Evolutionary conservation across 768 basidiomycete genomes (phyloP), one percentile per base, ranked within the genome.

Genomic region (Mycena polygramma): DNA sequence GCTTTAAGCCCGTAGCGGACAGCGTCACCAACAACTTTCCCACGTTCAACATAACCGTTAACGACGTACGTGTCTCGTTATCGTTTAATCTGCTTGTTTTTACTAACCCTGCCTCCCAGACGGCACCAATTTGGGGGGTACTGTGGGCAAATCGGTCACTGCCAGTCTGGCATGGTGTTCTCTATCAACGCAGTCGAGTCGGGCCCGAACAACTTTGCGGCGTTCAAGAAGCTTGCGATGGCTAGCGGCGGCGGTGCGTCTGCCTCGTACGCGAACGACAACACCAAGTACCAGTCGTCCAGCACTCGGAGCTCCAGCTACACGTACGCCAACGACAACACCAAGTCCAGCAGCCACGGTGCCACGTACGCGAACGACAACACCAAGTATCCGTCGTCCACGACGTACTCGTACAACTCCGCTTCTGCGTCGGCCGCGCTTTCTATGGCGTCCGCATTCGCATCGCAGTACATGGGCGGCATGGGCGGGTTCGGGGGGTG

Each of bases 121-220:
- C 72, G 0, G 51, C 45, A 15, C 74, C 72, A 2, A 73, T 87
- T 72, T 86, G 83, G 86, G n/a, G 82, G 79, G 9, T 85, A 81
- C 77, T 86, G 86, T 71, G 77, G 75, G 4, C 84, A 86, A 66
- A 48, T 69, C 6, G 77, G 74, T 45, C 71, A 87, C 75, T 87
- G 87, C 74, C 78, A 77, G 1, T 63, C 77, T 36, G 86, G 86
- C 46, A 87, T 87, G 87, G 86, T 87, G 62, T 86, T 86, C 75
- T 73, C 84, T 15, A 80, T 80, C 66, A 88, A 85, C 76, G 81
- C 85, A 6, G 76, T 78, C 35, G 67, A 69, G 67, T 41, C 57
- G 2, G 67, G 71, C 2, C 71, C 71, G 9, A 81, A 84, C 69
- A 84, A 66, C 72, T 86, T 82, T 68, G 81, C 72, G 6, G 84